Base-by-base conservation (phyloP, 2,329 filamentous ascomycete genomes). In the Torrubiella hemipterigena region DNA sequence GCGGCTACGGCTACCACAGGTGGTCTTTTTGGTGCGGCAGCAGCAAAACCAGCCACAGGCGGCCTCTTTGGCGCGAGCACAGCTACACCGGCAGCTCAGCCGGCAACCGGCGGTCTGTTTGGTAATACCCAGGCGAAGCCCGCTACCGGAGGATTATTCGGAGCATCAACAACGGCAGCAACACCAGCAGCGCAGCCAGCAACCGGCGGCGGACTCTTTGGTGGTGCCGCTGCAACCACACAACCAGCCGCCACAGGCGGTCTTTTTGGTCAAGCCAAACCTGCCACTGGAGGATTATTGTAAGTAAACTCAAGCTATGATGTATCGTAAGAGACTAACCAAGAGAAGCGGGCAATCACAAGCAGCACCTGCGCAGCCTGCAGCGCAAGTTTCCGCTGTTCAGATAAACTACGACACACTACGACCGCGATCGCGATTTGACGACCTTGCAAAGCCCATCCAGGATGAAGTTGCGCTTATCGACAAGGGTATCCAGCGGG, bases 371-470 rank as follows among this genome's bases (percentile, higher is more conserved):
- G n/a, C n/a, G n/a, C n/a, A 30, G 14, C 54, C 60, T 8, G 61
- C 38, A 47, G 67, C 65, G 30, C 66, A 70, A 40, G 67, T 77
- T 12, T 76, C 79, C 1, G 83, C 81, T 13, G 80, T 85, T 13
- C 78, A 81, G 46, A 81, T 93, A 45, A 82, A 91, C 54, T 58
- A 82, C 31, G 73, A 73, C 44, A 83, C 82, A 49, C 65, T 96
- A 37, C 76, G 85, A 31, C 80, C 81, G 12, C 93, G 87, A 1
- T 94, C 86, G 4, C 83, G 91, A 38, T 95, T 91, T 62, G 84
- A 86, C 50, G 89, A 94, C 54, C 77, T 94, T 17, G 75, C 82
- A 37, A 81, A 89, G 42, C 75, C 83, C 18, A 64, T 94, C 12
- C 85, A 93, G 49, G 73, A 76, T 39, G 63, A 84, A 42, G 81